Percentiles rank a stretch among this genome's conserved stretches.
Evolutionary conservation across 805 yeast genomes (phyloP).

Genomic region (Grigorovia humatica): DNA sequence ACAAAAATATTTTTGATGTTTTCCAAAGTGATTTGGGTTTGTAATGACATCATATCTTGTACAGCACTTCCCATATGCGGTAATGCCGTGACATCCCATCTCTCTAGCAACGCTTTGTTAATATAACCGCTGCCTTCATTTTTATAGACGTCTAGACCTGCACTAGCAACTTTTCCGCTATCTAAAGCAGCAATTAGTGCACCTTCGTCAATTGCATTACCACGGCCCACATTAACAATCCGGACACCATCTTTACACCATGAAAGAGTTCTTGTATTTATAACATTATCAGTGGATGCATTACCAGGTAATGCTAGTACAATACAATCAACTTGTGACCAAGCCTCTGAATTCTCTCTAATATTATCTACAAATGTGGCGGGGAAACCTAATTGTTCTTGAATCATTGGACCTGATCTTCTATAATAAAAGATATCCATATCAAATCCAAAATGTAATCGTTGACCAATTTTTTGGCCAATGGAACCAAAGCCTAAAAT

Average conservation of each 20-base stretch:
- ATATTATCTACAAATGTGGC: conserved; percentile 39
- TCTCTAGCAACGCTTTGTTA: conserved; percentile 36
- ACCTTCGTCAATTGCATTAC: conserved; percentile 55
- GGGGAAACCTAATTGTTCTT: conserved; percentile 34
- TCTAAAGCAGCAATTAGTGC: conserved; percentile 52
- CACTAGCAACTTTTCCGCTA: conserved; percentile 49
- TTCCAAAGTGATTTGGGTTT: conserved; percentile 43
- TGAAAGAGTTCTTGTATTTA: conserved; percentile 39
- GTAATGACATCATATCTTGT: conserved; percentile 39
- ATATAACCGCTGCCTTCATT: conserved; percentile 43
- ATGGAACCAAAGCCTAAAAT: conserved; percentile 70
- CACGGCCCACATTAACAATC: conserved; percentile 69
- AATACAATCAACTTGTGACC: conserved; percentile 41
- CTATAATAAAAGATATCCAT: conserved; percentile 57
- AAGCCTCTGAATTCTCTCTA: conserved; percentile 27
- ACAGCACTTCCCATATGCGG: conserved; percentile 73
- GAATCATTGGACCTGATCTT: conserved; percentile 34
- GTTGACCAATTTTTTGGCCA: conserved; percentile 52
- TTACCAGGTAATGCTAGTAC: conserved; percentile 61
- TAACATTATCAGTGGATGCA: conserved; percentile 43
- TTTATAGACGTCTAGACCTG: conserved; percentile 65
- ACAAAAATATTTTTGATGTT: conserved; percentile 42
- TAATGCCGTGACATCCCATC: conserved; percentile 54
- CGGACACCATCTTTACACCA: conserved; percentile 45
- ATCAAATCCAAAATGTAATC: conserved; percentile 44